A percentile compares a stretch with the other conserved stretches of the same genome.
Evolutionary conservation across 2,329 filamentous ascomycete genomes (phyloP).

Genomic region (Xylariaceae sp.): DNA sequence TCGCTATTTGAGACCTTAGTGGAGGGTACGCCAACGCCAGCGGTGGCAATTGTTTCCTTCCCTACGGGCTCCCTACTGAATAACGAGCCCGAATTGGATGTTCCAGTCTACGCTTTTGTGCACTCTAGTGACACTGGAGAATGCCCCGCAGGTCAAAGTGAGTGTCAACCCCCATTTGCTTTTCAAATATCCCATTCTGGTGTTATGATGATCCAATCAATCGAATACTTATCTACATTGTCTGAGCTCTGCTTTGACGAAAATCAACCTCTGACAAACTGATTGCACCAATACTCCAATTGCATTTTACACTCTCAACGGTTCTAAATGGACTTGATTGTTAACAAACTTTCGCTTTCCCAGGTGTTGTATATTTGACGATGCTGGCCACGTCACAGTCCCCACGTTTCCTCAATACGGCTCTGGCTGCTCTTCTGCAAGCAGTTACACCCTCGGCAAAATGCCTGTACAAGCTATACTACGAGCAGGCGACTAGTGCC

Average conservation of each 20-base stretch:
- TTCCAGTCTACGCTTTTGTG: slow-evolving; percentile 58
- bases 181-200: slow-evolving; percentile 29
- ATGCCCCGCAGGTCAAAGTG: slow-evolving; percentile 84
- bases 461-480: slow-evolving; percentile 50
- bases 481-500: slow-evolving; percentile 45
- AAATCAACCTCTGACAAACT: slow-evolving; percentile 82
- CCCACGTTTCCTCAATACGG: slow-evolving; percentile 36
- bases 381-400: slow-evolving; percentile 37
- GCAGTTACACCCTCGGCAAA: slow-evolving; percentile 30
- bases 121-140: slow-evolving; percentile 92
- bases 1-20: slow-evolving; percentile 65
- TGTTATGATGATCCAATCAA: slow-evolving; percentile 76
- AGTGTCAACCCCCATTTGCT: slow-evolving; percentile 46
- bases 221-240: slow-evolving; percentile 99
- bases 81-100: slow-evolving; percentile 35
- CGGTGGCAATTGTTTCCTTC: slow-evolving; percentile 66
- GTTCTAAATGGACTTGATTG: neutral
- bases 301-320: slow-evolving; percentile 6
- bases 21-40: slow-evolving; percentile 72
- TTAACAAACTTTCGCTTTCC: slow-evolving; percentile 19
- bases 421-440: slow-evolving; percentile 42
- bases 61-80: slow-evolving; percentile 48
- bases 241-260: slow-evolving; percentile 90
- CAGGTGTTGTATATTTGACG: slow-evolving; percentile 39
- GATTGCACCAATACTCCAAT: slow-evolving; percentile 50